Evolutionary conservation across 1,139 yeast species (phyloP).

Genomic region (Pneumocystis murina): DNA sequence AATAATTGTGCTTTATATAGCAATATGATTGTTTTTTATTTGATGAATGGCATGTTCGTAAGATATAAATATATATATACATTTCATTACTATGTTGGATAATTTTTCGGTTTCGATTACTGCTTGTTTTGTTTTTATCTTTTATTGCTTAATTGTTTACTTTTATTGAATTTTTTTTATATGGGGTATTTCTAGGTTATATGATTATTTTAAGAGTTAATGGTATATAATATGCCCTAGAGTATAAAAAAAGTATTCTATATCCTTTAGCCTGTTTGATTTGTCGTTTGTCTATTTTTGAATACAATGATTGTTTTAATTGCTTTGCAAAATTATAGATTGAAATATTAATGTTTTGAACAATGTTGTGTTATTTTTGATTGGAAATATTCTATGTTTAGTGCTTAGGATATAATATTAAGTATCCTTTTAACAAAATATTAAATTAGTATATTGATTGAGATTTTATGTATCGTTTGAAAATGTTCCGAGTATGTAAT

Average conservation of each 20-base stretch:
- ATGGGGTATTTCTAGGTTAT: neutral
- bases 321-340: neutral
- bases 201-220: neutral
- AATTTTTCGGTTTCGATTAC: neutral
- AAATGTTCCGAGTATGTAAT: neutral
- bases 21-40: neutral
- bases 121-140: neutral
- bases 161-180: neutral
- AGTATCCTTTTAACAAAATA: neutral
- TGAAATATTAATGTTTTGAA: neutral
- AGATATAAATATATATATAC: neutral
- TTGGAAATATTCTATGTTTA: neutral
- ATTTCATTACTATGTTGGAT: neutral
- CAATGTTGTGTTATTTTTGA: neutral
- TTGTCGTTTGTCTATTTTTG: neutral
- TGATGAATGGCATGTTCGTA: neutral
- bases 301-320: neutral
- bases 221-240: neutral
- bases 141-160: neutral
- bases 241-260: neutral
- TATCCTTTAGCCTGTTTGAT: neutral
- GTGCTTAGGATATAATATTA: neutral
- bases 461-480: neutral
- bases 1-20: neutral
- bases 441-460: neutral